Evolutionary conservation across 257 asterid species (phyloP), one percentile per base, ranked within the genome.

Genomic region (Agastache rugosa): DNA sequence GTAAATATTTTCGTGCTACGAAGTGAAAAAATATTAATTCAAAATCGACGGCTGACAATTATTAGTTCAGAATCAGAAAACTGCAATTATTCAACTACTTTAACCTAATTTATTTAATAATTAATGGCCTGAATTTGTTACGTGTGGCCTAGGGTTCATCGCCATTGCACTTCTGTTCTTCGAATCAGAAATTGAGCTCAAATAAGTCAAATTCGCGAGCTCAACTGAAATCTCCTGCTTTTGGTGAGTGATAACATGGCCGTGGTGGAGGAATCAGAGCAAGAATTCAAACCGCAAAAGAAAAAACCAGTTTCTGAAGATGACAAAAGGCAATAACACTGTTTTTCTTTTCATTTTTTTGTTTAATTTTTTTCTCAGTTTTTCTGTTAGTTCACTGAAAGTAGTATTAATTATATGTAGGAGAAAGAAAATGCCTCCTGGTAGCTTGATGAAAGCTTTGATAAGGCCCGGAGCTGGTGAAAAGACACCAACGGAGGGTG

Each of bases 391-490:
- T 68, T 54, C 0, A 19, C 37, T 9, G 47, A 59, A 25, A 42
- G 63, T 35, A 31, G 9, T 35, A 6, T 75, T 73, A 27, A 25
- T 58, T 69, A 12, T 82, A 56, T 71, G 8, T 70, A 95, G 98
- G 89, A 90, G 85, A 68, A 83, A 85, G 86, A 95, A 95, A 80
- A 92, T 92, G 76, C 87, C 84, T 39, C 94, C 99, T 63, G 99
- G 96, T 73, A 83, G 94, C 71, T 85, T 95, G 90, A 92, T 92
- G 98, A 95, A 95, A 80, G 99, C 97, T 71, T 72, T 90, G 87
- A 84, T 95, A 31, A 88, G 96, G 86, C 93, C 97, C 55, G 98
- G 99, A 70, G 89, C 84, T 70, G 98, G 96, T 50, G 93, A 90
- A 51, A 78, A 69, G 67, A 82, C 83, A 20, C 97, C 98, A 22